Percentiles rank a stretch among this genome's conserved stretches.
Evolutionary conservation across 179 eudicot species (phyloP).

Genomic region (Silene vulgaris): DNA sequence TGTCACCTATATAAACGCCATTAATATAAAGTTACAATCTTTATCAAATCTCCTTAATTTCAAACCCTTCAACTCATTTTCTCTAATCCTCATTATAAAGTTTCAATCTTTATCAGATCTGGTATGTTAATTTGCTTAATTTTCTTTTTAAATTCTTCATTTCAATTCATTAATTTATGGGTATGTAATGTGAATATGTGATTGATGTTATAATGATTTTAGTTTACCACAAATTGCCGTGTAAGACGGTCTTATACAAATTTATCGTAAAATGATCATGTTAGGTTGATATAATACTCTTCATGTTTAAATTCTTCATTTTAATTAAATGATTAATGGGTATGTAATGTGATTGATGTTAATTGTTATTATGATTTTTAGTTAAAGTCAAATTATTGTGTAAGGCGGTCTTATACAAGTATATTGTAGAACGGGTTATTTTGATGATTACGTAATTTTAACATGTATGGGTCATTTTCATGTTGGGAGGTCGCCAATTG

Average conservation of each 20-base stretch:
- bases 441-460: too few relatives aligned
- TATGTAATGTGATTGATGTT: too few relatives aligned
- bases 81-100: slow-evolving; percentile 7
- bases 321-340: too few relatives aligned
- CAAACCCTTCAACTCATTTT: not conserved
- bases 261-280: too few relatives aligned
- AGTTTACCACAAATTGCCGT: too few relatives aligned
- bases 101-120: slow-evolving; percentile 23
- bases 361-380: not conserved
- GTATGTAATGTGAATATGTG: too few relatives aligned
- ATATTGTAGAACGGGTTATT: too few relatives aligned
- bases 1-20: slow-evolving; percentile 33
- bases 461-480: too few relatives aligned
- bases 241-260: not conserved
- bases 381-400: too few relatives aligned
- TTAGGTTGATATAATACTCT: not conserved
- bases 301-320: not conserved
- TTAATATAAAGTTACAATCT: slow-evolving; percentile 25
- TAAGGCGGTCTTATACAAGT: not conserved
- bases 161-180: too few relatives aligned
- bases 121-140: slow-evolving; percentile 10
- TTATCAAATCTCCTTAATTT: not conserved
- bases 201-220: not conserved
- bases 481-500: too few relatives aligned
- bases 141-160: not conserved